phyloP scores from a whole-genome alignment of 2,329 filamentous ascomycete species.

The Phoma herbarum region DNA sequence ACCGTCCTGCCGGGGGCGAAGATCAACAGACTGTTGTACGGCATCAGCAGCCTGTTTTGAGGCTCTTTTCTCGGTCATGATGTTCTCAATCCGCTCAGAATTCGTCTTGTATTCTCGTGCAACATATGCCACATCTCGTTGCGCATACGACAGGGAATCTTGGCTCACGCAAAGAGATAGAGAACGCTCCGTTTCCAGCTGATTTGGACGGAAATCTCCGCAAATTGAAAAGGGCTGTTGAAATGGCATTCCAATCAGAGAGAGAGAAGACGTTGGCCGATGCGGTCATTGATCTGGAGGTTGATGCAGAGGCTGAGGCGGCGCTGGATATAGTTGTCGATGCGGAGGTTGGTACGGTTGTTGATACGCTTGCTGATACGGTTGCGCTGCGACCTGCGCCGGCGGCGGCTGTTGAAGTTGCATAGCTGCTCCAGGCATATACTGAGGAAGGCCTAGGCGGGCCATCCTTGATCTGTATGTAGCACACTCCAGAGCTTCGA shows the following conservation, averaged over 20 bases:
- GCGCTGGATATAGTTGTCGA: background rate
- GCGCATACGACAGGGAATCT: too few species aligned
- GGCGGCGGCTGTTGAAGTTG: background rate
- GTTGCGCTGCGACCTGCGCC: background rate
- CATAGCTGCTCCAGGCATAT: background rate
- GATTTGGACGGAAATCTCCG: background rate
- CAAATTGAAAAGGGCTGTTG: background rate
- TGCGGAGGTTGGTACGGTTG: background rate
- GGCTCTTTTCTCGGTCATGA: too few species aligned
- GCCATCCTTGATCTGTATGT: background rate
- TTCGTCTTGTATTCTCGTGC: background rate
- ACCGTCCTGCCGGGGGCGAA: background rate
- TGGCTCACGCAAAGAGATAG: background rate
- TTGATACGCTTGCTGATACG: background rate
- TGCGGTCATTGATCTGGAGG: background rate
- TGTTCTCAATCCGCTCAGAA: background rate
- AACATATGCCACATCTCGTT: too few species aligned
- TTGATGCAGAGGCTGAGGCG: too few species aligned
- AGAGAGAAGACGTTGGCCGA: background rate
- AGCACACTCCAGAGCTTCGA: background rate
- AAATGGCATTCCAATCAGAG: background rate
- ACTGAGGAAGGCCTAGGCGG: background rate
- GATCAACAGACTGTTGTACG: background rate
- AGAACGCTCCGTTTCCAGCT: background rate
- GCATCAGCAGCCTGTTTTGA: background rate